phyloP scores from a whole-genome alignment of 306 rosid genomes.

The Fragaria vesca region DNA sequence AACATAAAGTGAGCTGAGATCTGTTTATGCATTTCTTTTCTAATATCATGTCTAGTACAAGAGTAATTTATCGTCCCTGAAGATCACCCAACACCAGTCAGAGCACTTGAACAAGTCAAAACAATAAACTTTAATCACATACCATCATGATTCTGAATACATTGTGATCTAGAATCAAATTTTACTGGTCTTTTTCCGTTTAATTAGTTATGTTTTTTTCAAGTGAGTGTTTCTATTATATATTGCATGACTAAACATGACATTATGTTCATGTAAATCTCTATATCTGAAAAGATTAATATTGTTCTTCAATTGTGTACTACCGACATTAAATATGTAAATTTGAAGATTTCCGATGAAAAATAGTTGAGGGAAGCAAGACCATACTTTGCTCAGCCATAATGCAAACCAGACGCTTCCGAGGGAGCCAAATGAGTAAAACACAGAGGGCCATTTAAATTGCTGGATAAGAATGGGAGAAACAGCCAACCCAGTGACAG shows the following conservation, averaged over 20 bases:
- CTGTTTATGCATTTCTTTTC: conserved; percentile 10
- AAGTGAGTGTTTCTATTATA: not conserved
- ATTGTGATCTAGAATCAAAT: not conserved
- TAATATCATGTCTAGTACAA: not conserved
- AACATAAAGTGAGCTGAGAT: conserved; percentile 17
- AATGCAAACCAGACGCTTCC: conserved; percentile 93
- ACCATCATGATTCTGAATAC: not conserved
- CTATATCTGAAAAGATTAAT: not conserved
- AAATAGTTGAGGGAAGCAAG: conserved; percentile 18
- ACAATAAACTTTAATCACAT: conserved; percentile 11
- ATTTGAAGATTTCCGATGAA: conserved; percentile 14
- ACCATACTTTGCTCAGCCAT: conserved; percentile 77
- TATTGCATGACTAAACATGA: conserved; percentile 3
- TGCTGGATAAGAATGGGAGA: conserved; percentile 73
- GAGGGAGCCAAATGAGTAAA: conserved; percentile 93
- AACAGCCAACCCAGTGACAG: conserved; percentile 84
- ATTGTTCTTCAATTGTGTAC: not conserved
- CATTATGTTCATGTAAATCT: not conserved
- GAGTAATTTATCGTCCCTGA: not conserved
- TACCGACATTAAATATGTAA: not conserved
- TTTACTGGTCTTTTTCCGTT: not conserved
- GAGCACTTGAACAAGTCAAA: not conserved
- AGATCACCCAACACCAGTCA: not conserved
- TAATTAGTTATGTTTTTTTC: not conserved
- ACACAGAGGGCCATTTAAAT: conserved; percentile 96